Evolutionary conservation across 495 filamentous ascomycete genomes (phyloP), one percentile per base, ranked within the genome.

Genomic region (Hyaloscypha variabilis): DNA sequence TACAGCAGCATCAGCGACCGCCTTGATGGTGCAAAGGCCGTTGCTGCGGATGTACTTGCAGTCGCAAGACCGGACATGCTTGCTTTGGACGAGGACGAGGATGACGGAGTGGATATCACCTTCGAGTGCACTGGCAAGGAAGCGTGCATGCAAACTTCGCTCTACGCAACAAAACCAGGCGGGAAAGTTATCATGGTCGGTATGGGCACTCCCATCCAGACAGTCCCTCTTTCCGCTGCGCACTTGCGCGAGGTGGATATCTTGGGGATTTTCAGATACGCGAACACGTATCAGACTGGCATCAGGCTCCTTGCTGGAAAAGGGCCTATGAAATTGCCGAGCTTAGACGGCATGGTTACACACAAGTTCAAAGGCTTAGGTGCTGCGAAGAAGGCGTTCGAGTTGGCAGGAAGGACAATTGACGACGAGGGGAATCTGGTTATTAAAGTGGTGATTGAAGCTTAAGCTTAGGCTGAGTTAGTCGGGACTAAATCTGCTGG

Each of bases 91-190:
- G 82, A 84, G 0, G 80, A 82, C 26, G 79, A 81, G 14, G 77
- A 84, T 14, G 82, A 86, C 2, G 91, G 91, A 24, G 88, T 96
- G 24, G 88, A 92, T 66, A 79, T 90, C 8, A 88, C 92, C 8
- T 96, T 96, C 71, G 94, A 97, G 71, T 97, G 94, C 75, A 97
- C 94, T 0, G 94, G 94, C 52, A 92, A 94, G 59, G 91, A 93
- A 39, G 80, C 88, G 3, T 96, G 92, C 73, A 87, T 95, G 68
- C 92, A 97, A 75, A 90, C 93, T 1, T 86, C 89, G 2, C 91
- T 97, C 51, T 96, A 94, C 69, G 91, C 90, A 8, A 88, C 91
- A 14, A 81, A 85, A 8, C 82, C 94, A 0, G 94, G 93, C 13
- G 92, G 93, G 11, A 88, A 89, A 66, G 81, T 97, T 42, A 87